Evolutionary conservation across 148 eudicot genomes (phyloP), one percentile per base, ranked within the genome.

Genomic region (Rheum nobile): DNA sequence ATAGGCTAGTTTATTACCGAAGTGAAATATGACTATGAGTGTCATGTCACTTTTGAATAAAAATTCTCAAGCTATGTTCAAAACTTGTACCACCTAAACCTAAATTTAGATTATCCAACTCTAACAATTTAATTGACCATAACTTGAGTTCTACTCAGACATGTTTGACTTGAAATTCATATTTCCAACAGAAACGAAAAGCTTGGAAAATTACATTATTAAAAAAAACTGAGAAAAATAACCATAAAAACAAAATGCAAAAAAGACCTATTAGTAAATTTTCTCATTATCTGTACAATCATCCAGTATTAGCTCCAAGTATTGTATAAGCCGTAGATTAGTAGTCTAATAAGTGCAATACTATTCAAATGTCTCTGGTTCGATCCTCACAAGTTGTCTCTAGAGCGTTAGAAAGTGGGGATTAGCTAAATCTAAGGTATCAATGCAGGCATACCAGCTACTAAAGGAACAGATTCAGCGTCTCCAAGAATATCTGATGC

Each of bases 381-480:
- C 2, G 14, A 43, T 43, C 46, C 46, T 0, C 46, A 43, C 46
- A n/a, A n/a, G 10, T 28, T 19, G 22, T 38, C 41, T 35, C 61
- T 57, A 57, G 16, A 69, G 17, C 7, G 38, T 37, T 34, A 47
- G 24, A 16, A 9, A 38, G 37, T 59, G 41, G 57, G 22, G 8
- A 32, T 26, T 70, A 32, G 52, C 72, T 72, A 46, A 83, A 52
- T 3, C 24, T 78, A 81, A 63, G 74, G 76, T 11, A 67, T 70
- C 50, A 50, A 63, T 46, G 78, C 78, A 34, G 71, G 78, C 76
- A 78, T 73, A 26, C 79, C 67, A 12, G 55, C 72, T 22, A 75
- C 72, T 37, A 76, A 69, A 50, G 77, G 34, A 16, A 67, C 72
- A 38, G 74, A 67, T 65, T 73, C 77, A 37, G 44, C 82, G 74